Evolutionary conservation across 2,329 filamentous ascomycete species (phyloP).

Genomic region (Xylaria multiplex): DNA sequence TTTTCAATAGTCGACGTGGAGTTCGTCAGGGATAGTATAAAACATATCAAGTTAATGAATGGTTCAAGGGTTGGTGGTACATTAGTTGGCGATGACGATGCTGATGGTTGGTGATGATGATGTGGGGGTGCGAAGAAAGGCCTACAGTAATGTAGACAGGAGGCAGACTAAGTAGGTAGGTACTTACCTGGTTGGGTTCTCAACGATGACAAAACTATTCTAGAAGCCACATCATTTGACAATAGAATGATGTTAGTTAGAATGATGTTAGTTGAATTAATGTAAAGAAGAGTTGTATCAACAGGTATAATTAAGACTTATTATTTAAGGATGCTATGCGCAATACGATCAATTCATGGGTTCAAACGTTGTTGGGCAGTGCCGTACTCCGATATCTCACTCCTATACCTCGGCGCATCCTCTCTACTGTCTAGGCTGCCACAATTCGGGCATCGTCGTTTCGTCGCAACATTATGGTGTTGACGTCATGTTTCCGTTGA

Average conservation of each 20-base stretch:
- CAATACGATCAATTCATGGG: background rate
- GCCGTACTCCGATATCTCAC: too few species aligned
- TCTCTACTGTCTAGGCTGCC: background rate
- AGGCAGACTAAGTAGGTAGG: too few species aligned
- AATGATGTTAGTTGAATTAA: too few species aligned
- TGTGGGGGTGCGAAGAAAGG: background rate
- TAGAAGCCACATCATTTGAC: background rate
- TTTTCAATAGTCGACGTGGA: background rate
- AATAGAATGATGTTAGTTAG: too few species aligned
- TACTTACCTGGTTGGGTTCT: too few species aligned
- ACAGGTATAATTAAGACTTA: conserved; percentile 4
- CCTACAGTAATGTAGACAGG: too few species aligned
- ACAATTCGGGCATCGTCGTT: conserved; percentile 9
- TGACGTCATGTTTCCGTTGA: conserved; percentile 17
- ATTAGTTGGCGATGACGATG: background rate
- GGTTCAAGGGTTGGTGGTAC: background rate
- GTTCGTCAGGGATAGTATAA: conserved; percentile 6
- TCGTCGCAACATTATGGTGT: conserved; percentile 9
- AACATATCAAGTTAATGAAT: background rate
- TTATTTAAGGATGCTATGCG: background rate
- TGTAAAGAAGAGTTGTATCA: too few species aligned
- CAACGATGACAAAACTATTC: too few species aligned
- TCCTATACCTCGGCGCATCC: background rate
- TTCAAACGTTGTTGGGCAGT: too few species aligned
- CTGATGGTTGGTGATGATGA: background rate